Evolutionary conservation across 2,329 filamentous ascomycete species (phyloP), one percentile per base, ranked within the genome.

Genomic region (Onygena corvina): DNA sequence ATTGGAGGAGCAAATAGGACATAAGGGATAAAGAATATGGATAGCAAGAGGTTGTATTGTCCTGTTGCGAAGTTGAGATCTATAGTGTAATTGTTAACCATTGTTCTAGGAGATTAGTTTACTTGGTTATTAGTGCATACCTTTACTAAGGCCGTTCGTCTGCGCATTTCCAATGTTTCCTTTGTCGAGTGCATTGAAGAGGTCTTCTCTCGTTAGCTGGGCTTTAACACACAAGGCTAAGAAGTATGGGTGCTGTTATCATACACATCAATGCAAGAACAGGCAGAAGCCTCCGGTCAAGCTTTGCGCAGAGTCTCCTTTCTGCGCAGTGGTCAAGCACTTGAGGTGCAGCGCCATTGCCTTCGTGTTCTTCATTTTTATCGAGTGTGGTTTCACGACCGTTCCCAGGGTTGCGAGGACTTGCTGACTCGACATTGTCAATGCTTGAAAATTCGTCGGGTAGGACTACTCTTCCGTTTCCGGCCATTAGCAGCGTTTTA

Each of bases 21-120:
- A 60, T 83, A 86, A 0, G 83, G 83, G 4, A 87, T 71, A 64
- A 84, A 88, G 70, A 88, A 88, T 54, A 88, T 79, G 47, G 73
- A 75, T 30, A 86, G 64, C 44, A 86, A 74, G 23, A 79, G 73
- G 60, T 85, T 86, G 67, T 86, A 85, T 60, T 85, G 74, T 54
- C 79, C 73, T 0, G 66, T 62, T 36, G 72, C 72, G 64, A 87
- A 80, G 27, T 76, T 62, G 16, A 86, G 66, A 47, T 68, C 66
- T 67, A 34, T 34, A 11, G n/a, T 38, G 34, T 20, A 16, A 25
- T 6, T 14, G 25, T 8, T 7, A 33, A 38, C 18, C 12, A 38
- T n/a, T 49, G 30, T 20, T 34, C 8, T 27, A 21, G 18, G 25
- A 5, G 33, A 36, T n/a, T 14, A 47, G 45, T n/a, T n/a, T n/a